phyloP scores from a whole-genome alignment of 768 basidiomycete species.

The Rubroboletus pulcherrimus region DNA sequence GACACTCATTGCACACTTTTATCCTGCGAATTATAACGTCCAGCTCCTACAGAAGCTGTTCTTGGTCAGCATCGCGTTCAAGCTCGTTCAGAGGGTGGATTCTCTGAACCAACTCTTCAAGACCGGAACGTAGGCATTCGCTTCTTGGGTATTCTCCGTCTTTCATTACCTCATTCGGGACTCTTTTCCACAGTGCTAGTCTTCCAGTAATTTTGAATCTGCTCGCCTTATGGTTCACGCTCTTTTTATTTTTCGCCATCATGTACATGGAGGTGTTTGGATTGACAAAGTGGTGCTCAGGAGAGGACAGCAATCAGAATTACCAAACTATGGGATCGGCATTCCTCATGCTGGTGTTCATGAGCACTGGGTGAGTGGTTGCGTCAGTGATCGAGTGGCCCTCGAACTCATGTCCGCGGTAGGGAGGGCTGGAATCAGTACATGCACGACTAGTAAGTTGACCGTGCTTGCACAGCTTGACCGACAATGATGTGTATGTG shows the following conservation, averaged over 20 bases:
- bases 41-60: conserved; percentile 86
- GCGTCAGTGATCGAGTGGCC: neutral
- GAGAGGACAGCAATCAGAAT: conserved; percentile 66
- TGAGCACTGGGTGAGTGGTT: conserved; percentile 79
- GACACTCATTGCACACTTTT: conserved; percentile 66
- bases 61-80: conserved; percentile 89
- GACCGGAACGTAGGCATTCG: conserved; percentile 74
- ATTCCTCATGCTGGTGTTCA: conserved; percentile 86
- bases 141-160: neutral
- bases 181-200: conserved; percentile 55
- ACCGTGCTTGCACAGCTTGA: neutral
- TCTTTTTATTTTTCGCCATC: conserved; percentile 91
- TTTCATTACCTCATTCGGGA: neutral
- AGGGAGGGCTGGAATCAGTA: conserved; percentile 97
- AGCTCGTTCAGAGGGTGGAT: conserved; percentile 85
- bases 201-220: conserved; percentile 82
- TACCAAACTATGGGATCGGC: conserved; percentile 77
- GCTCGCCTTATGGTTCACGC: conserved; percentile 80
- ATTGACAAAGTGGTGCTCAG: conserved; percentile 78
- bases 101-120: conserved; percentile 94
- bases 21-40: conserved; percentile 43
- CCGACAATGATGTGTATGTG: neutral
- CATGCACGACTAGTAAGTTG: conserved; percentile 88
- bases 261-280: conserved; percentile 88
- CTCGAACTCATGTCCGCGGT: conserved; percentile 6